Evolutionary conservation across 2,329 filamentous ascomycete species (phyloP).

Genomic region (Alternaria postmessia): DNA sequence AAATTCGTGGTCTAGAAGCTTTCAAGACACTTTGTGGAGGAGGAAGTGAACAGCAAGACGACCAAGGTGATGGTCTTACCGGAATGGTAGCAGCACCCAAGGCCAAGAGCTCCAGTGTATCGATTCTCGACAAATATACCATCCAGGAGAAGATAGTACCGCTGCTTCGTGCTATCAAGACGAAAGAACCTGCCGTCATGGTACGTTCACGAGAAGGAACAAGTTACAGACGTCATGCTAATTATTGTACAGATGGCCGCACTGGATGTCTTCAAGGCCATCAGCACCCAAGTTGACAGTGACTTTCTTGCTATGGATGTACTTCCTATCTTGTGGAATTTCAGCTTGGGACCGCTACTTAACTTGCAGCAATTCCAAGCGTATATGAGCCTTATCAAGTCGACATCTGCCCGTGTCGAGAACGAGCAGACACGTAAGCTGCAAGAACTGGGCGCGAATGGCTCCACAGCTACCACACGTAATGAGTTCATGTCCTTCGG

Average conservation of each 20-base stretch:
- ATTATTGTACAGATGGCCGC: conserved; percentile 71
- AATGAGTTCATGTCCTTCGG: conserved; percentile 77
- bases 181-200: conserved; percentile 97
- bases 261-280: conserved; percentile 81
- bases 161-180: conserved; percentile 90
- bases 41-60: conserved; percentile 49
- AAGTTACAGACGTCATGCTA: conserved; percentile 8
- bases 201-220: conserved; percentile 38
- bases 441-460: conserved; percentile 76
- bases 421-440: conserved; percentile 88
- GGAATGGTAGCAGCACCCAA: conserved; percentile 67
- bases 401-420: conserved; percentile 80
- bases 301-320: conserved; percentile 94
- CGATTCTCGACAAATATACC: conserved; percentile 93
- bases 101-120: conserved; percentile 71
- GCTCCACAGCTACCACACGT: conserved; percentile 61
- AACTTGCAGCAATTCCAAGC: conserved; percentile 84
- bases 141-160: conserved; percentile 98
- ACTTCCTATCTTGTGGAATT: conserved; percentile 87
- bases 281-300: conserved; percentile 81
- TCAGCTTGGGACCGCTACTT: conserved; percentile 88
- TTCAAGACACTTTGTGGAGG: conserved; percentile 91
- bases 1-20: conserved; percentile 88
- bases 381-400: conserved; percentile 90
- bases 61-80: conserved; percentile 74